Evolutionary conservation across 805 yeast species (phyloP).

Genomic region (Barnettozyma pratensis): DNA sequence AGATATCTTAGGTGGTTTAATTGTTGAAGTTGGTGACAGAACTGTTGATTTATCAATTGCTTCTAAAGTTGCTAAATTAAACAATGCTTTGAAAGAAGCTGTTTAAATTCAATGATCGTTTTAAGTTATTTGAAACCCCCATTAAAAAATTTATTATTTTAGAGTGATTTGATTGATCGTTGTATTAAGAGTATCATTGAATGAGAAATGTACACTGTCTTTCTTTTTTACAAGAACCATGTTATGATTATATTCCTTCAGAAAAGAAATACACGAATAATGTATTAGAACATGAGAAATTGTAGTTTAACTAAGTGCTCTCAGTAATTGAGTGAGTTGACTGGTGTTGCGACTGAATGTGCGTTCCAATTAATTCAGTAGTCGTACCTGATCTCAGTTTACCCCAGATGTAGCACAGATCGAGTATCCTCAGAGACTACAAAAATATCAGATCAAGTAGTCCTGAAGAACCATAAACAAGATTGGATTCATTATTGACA

Average conservation of each 20-base stretch:
- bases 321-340: too few relatives aligned
- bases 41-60: conserved; percentile 91
- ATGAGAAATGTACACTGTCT: neutral
- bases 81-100: conserved; percentile 82
- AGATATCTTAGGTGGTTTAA: conserved; percentile 90
- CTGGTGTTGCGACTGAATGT: too few relatives aligned
- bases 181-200: neutral
- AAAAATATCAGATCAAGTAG: too few relatives aligned
- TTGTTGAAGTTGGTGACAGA: conserved; percentile 94
- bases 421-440: too few relatives aligned
- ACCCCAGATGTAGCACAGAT: too few relatives aligned
- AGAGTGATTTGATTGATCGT: neutral
- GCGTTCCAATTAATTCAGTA: too few relatives aligned
- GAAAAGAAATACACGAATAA: neutral
- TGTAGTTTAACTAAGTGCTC: too few relatives aligned
- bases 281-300: too few relatives aligned
- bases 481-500: too few relatives aligned
- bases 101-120: neutral
- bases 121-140: neutral
- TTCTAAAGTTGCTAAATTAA: conserved; percentile 79
- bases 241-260: conserved; percentile 3
- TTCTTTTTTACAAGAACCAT: neutral
- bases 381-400: too few relatives aligned
- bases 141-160: too few relatives aligned
- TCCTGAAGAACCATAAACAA: too few relatives aligned